phyloP scores from a whole-genome alignment of 345 rosid species.

The Eucalyptus grandis region DNA sequence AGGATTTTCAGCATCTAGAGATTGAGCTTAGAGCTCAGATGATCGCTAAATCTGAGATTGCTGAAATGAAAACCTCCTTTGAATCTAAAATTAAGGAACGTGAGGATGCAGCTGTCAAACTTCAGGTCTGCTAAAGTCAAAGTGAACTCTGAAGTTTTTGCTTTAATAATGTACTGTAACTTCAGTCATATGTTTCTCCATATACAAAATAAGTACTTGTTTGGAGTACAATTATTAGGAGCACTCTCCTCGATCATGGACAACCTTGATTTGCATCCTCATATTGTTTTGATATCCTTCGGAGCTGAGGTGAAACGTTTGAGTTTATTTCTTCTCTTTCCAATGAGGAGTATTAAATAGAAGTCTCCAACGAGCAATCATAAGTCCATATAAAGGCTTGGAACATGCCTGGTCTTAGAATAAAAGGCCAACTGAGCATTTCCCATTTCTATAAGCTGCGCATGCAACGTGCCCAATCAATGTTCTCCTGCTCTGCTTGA shows the following conservation, averaged over 20 bases:
- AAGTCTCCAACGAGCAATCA: neutral
- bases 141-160: neutral
- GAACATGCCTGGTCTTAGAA: neutral
- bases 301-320: neutral
- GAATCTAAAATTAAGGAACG: slow-evolving; percentile 55
- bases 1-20: slow-evolving; percentile 67
- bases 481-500: neutral
- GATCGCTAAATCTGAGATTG: slow-evolving; percentile 54
- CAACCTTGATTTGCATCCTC: neutral
- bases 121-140: slow-evolving; percentile 31
- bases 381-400: neutral
- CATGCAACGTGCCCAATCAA: neutral
- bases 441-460: neutral
- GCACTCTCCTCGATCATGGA: neutral
- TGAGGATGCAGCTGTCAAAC: slow-evolving; percentile 46
- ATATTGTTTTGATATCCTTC: neutral
- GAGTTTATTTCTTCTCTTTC: neutral
- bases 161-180: neutral
- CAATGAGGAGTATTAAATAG: neutral
- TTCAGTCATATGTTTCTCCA: neutral
- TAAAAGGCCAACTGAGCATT: neutral
- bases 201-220: neutral
- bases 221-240: neutral
- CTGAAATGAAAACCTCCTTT: slow-evolving; percentile 44
- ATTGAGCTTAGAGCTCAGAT: slow-evolving; percentile 72